phyloP scores from a whole-genome alignment of 2,329 filamentous ascomycete genomes.

The Dothideomycetes sp. region DNA sequence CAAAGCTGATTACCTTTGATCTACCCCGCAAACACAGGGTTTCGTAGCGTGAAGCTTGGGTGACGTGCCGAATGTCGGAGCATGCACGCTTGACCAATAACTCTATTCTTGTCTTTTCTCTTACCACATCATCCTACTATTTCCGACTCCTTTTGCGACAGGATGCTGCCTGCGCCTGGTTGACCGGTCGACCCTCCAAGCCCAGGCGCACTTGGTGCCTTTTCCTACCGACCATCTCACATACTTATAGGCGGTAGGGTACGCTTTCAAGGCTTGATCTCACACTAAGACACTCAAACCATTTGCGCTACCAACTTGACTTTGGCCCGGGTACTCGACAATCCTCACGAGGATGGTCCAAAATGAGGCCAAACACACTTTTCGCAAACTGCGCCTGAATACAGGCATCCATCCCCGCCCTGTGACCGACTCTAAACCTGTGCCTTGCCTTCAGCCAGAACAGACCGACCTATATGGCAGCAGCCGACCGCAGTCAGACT shows the following conservation, averaged over 20 bases:
- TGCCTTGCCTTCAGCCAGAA: too few relatives aligned
- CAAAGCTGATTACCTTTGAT: not conserved
- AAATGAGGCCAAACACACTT: not conserved
- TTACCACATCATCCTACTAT: not conserved
- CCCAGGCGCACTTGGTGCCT: not conserved
- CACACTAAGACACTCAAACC: too few relatives aligned
- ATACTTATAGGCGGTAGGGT: too few relatives aligned
- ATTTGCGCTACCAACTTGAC: not conserved
- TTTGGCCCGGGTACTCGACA: not conserved
- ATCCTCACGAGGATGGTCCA: not conserved
- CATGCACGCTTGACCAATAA: too few relatives aligned
- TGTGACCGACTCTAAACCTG: too few relatives aligned
- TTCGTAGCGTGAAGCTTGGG: not conserved
- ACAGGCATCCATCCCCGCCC: not conserved
- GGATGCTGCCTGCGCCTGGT: not conserved
- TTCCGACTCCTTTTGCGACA: not conserved
- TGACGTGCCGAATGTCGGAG: not conserved
- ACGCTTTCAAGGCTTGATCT: too few relatives aligned
- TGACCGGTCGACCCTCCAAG: not conserved
- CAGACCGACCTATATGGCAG: not conserved
- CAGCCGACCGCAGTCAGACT: not conserved
- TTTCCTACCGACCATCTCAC: not conserved
- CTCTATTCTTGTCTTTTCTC: too few relatives aligned
- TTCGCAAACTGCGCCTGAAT: conserved; percentile 7
- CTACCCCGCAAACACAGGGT: not conserved